A percentile compares a stretch with the other conserved stretches of the same genome.
Evolutionary conservation across 192 early-diverging fungal species (phyloP).

Genomic region (Backusella australiensis): DNA sequence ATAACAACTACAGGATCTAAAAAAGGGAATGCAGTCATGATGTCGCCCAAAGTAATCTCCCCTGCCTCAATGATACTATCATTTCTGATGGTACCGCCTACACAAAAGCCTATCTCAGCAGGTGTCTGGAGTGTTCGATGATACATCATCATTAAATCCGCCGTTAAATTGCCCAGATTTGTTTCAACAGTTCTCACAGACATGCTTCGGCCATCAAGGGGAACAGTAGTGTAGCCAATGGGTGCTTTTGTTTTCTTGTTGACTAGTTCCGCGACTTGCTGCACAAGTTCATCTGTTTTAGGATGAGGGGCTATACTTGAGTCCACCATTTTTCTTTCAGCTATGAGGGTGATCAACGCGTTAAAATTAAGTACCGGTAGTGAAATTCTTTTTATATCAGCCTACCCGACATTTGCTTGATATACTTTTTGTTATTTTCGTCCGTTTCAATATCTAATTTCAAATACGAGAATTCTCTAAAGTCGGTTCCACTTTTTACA

Average conservation of each 20-base stretch:
- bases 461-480: constrained; percentile 59
- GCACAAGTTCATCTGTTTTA: constrained; percentile 43
- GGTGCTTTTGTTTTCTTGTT: constrained; percentile 48
- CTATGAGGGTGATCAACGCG: constrained; percentile 5
- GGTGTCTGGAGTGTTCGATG: constrained; percentile 31
- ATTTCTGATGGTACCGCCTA: constrained; percentile 63
- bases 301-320: constrained; percentile 37
- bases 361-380: not conserved
- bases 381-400: not conserved
- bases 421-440: constrained; percentile 24
- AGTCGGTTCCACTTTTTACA: constrained; percentile 70
- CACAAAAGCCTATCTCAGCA: constrained; percentile 45
- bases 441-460: constrained; percentile 36
- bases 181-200: constrained; percentile 58
- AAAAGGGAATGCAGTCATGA: constrained; percentile 69
- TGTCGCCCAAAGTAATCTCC: constrained; percentile 55
- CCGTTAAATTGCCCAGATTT: constrained; percentile 59
- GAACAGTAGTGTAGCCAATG: constrained; percentile 50
- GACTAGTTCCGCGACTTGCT: constrained; percentile 46
- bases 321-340: constrained; percentile 44
- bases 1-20: constrained; percentile 68
- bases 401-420: constrained; percentile 34
- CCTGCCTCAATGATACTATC: constrained; percentile 56
- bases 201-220: constrained; percentile 57
- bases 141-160: constrained; percentile 62